These are phyloP conservation scores for Spizellomyces punctatus DNA, from an alignment of 192 early-diverging fungal genomes.

Conservation along the genomic window DNA sequence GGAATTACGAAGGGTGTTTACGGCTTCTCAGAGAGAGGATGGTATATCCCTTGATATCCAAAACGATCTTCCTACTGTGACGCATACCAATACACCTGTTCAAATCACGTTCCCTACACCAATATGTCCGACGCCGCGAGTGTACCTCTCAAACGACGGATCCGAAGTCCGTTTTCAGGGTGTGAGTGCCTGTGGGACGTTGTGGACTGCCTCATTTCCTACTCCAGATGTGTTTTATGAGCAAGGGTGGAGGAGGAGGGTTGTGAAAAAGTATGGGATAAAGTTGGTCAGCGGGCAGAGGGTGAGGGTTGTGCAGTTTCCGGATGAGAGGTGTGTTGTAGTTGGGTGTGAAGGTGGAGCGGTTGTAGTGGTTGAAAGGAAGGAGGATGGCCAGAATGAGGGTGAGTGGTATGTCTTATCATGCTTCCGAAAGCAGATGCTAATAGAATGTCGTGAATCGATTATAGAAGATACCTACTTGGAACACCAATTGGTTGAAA, in stretches of 20 bases:
- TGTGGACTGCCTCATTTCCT: neutral
- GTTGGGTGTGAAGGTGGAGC: conserved; percentile 31
- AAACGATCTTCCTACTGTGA: neutral
- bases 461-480: neutral
- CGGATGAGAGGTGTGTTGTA: conserved; percentile 17
- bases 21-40: conserved; percentile 1
- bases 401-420: too few relatives aligned
- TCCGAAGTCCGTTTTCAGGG: conserved; percentile 13
- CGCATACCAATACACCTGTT: conserved; percentile 13
- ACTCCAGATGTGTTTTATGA: conserved; percentile 28
- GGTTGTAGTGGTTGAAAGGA: neutral
- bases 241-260: conserved; percentile 7
- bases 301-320: conserved; percentile 22
- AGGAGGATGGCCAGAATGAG: too few relatives aligned
- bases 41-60: too few relatives aligned
- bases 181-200: conserved; percentile 12
- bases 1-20: conserved; percentile 26
- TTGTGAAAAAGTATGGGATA: conserved; percentile 6
- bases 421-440: too few relatives aligned
- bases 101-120: conserved; percentile 11
- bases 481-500: conserved; percentile 18
- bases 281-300: neutral
- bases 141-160: conserved; percentile 1
- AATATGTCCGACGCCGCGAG: conserved; percentile 12
- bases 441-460: too few relatives aligned